phyloP scores from a whole-genome alignment of 768 basidiomycete species.

The Trametes coccinea region DNA sequence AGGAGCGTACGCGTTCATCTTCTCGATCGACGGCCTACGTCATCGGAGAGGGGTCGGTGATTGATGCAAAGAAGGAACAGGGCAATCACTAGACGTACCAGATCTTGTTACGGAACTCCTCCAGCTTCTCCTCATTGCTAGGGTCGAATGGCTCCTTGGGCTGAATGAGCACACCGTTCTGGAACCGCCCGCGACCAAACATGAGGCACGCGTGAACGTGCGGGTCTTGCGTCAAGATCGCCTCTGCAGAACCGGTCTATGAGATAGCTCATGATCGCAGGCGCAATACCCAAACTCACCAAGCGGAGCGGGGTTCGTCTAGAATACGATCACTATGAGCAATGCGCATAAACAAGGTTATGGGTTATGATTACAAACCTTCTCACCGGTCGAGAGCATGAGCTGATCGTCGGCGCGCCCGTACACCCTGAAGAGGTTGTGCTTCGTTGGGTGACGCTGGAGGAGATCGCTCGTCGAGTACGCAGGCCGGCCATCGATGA shows the following conservation, averaged over 20 bases:
- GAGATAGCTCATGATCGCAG: neutral
- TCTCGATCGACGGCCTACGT: constrained; percentile 35
- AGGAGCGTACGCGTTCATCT: constrained; percentile 44
- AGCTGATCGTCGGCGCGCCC: constrained; percentile 51
- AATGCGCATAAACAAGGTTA: neutral
- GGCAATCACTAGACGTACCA: constrained; percentile 28
- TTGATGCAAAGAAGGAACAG: too few relatives aligned
- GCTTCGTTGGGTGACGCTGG: constrained; percentile 42
- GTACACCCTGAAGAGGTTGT: constrained; percentile 39
- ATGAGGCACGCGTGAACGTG: constrained; percentile 37
- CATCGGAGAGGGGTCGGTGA: neutral
- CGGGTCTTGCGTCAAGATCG: constrained; percentile 38
- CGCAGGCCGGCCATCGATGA: constrained; percentile 32
- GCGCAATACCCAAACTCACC: constrained; percentile 23
- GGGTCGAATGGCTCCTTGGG: constrained; percentile 38
- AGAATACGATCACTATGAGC: neutral
- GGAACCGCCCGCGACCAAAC: constrained; percentile 44
- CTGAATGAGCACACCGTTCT: constrained; percentile 43
- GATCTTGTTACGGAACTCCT: constrained; percentile 37
- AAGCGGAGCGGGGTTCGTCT: constrained; percentile 43
- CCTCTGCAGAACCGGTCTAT: constrained; percentile 28
- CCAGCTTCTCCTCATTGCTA: constrained; percentile 29
- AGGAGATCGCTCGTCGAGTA: constrained; percentile 46
- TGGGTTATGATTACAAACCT: constrained; percentile 28
- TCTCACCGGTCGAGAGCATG: constrained; percentile 45